Percentiles rank a stretch among this genome's conserved stretches.
These are phyloP conservation scores for Ceratocystis smalleyi DNA, from an alignment of 2,329 filamentous ascomycete species.

Conservation along the genomic window DNA sequence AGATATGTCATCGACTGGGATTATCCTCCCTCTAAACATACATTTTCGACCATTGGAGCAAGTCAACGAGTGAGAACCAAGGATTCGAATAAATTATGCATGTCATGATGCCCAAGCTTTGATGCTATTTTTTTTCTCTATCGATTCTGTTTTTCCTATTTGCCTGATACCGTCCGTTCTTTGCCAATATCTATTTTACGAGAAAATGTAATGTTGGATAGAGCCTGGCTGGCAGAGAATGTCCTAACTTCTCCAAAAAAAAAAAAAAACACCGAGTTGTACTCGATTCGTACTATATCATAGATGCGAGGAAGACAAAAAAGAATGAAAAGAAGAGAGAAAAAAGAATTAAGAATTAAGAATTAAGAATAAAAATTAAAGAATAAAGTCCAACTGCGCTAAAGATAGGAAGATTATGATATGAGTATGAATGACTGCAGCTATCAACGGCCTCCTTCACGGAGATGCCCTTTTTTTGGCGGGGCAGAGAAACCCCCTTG, in stretches of 20 bases:
- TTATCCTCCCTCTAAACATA: neutral
- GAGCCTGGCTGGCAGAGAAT: neutral
- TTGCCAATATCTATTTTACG: neutral
- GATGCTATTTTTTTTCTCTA: neutral
- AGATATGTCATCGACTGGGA: neutral
- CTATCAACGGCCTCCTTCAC: neutral
- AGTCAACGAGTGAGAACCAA: neutral
- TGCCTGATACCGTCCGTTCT: neutral
- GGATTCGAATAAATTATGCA: neutral
- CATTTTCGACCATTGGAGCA: neutral
- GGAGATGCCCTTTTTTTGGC: neutral
- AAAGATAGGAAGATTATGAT: no score
- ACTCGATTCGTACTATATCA: no score
- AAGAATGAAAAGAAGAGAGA: no score
- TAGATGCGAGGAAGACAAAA: no score
- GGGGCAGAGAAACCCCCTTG: neutral
- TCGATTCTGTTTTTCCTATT: neutral
- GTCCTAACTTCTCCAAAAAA: no score
- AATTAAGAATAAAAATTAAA: no score
- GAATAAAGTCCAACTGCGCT: no score
- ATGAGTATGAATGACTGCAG: neutral
- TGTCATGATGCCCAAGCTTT: neutral
- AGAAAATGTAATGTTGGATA: no score
- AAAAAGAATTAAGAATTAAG: no score
- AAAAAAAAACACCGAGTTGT: no score